These are phyloP conservation scores for Chlorokybus atmophyticus DNA, from an alignment of 139 green algal species.

Conservation along the genomic window DNA sequence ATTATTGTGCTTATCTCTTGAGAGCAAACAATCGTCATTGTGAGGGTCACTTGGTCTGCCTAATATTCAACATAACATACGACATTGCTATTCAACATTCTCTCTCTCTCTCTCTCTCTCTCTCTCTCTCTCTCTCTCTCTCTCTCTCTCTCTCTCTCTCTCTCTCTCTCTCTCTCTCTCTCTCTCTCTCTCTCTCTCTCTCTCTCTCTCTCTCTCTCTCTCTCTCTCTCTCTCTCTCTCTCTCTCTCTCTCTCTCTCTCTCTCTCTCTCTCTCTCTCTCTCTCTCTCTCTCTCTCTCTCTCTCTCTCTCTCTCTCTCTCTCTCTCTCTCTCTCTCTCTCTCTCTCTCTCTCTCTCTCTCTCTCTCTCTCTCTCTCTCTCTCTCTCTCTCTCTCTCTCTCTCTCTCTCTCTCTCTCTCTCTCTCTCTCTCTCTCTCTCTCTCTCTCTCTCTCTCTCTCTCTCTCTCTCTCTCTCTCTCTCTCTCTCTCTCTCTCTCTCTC, in stretches of 20 bases:
- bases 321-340: not conserved
- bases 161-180: not conserved
- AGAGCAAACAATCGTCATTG: too few species aligned
- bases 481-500: not conserved
- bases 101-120: not conserved
- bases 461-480: not conserved
- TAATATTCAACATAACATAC: too few species aligned
- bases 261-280: not conserved
- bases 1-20: too few species aligned
- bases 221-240: not conserved
- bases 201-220: constrained; percentile 3
- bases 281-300: too few species aligned
- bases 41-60: too few species aligned
- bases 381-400: not conserved
- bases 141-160: too few species aligned
- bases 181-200: constrained; percentile 3
- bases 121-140: too few species aligned
- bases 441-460: not conserved
- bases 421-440: not conserved
- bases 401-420: not conserved
- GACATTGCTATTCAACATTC: too few species aligned
- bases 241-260: constrained; percentile 1
- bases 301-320: too few species aligned
- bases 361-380: not conserved
- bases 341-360: not conserved